Evolutionary conservation across 192 early-diverging fungal genomes (phyloP).

Genomic region (Helicostylum pulchrum): DNA sequence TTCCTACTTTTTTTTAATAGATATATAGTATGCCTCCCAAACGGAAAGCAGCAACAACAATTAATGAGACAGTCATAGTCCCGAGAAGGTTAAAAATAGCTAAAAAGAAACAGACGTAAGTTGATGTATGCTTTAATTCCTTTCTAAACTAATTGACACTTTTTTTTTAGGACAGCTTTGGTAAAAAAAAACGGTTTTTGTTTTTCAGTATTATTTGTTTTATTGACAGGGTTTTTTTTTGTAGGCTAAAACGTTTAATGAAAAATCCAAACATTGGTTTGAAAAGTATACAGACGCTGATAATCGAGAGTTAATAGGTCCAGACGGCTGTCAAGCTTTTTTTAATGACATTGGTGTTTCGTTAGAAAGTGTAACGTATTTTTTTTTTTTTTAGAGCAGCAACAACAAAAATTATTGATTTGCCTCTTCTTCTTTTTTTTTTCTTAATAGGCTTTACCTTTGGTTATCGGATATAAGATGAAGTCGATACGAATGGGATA

Average conservation of each 20-base stretch:
- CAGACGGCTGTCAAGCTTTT: constrained; percentile 21
- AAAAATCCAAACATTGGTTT: constrained; percentile 7
- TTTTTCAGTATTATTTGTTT: neutral
- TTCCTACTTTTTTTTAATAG: neutral
- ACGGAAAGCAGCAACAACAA: constrained; percentile 12
- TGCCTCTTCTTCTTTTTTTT: too few relatives aligned
- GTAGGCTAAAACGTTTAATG: neutral
- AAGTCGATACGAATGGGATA: constrained; percentile 24
- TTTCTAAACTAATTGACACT: neutral
- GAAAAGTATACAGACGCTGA: constrained; percentile 20
- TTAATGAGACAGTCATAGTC: neutral
- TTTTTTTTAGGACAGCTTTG: neutral
- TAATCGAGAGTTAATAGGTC: constrained; percentile 9
- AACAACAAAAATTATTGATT: neutral
- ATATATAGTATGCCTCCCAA: constrained; percentile 21
- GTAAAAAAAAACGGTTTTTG: neutral
- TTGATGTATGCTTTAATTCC: neutral
- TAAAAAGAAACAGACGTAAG: neutral
- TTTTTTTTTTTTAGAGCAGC: too few relatives aligned
- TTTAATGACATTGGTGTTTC: constrained; percentile 23
- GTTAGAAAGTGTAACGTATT: constrained; percentile 17
- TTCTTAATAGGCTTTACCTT: constrained; percentile 3
- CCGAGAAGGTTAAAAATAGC: neutral
- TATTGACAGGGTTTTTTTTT: neutral
- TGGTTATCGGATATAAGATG: constrained; percentile 24